Evolutionary conservation across 2,329 filamentous ascomycete genomes (phyloP).

Genomic region (Laburnicola sp.): DNA sequence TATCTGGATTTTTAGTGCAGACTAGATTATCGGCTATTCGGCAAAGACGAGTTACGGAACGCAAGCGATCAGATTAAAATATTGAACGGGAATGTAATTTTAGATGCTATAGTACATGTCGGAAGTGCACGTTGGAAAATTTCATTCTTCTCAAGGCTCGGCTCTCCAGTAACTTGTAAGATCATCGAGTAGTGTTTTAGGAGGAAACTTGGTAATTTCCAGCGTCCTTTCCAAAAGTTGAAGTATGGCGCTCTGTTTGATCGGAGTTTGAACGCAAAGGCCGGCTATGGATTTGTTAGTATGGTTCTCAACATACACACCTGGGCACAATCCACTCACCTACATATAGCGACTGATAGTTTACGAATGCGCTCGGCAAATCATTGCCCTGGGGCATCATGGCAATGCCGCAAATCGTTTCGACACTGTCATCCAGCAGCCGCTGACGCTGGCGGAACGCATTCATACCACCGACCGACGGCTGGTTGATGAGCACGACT

Average conservation of each 20-base stretch:
- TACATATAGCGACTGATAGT: constrained; percentile 35
- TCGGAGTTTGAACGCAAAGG: constrained; percentile 34
- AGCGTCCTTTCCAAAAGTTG: constrained; percentile 34
- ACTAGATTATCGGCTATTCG: background rate
- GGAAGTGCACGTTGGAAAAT: background rate
- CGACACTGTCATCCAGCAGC: constrained; percentile 52
- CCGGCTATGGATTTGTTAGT: constrained; percentile 26
- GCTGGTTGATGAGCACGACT: constrained; percentile 57
- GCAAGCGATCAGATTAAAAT: background rate
- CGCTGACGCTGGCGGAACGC: constrained; percentile 53
- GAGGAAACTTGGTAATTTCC: constrained; percentile 35
- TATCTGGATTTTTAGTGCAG: background rate
- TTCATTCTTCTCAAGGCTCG: constrained; percentile 18
- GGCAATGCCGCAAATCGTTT: constrained; percentile 56
- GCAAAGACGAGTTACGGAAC: constrained; percentile 2
- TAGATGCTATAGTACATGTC: background rate
- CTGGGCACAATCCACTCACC: no score
- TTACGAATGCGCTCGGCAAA: constrained; percentile 31
- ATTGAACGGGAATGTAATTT: background rate
- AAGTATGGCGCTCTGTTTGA: constrained; percentile 30
- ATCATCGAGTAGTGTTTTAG: constrained; percentile 33
- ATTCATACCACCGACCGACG: constrained; percentile 54
- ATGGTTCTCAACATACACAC: background rate
- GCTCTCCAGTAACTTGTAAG: constrained; percentile 34
- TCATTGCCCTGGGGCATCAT: constrained; percentile 43